These are phyloP conservation scores for Porphyridium purpureum DNA, from an alignment of 23 red algal genomes.

Conservation along the genomic window DNA sequence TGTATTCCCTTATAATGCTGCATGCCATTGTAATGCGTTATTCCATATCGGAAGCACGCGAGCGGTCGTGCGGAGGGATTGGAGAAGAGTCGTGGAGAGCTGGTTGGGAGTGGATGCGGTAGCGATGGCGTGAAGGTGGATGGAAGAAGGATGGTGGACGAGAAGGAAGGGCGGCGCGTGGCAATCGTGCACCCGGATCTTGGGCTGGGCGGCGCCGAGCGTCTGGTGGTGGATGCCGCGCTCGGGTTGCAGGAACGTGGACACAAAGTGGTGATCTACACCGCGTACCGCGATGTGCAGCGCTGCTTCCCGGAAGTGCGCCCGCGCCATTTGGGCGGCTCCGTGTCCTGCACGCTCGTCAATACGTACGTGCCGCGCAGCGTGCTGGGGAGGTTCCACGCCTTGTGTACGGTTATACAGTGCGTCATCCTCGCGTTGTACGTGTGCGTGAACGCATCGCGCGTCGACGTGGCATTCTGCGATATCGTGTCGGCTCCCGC, in stretches of 20 bases:
- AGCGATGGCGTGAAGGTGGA: too few species aligned
- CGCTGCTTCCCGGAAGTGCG: slow-evolving; percentile 58
- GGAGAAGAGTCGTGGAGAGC: too few species aligned
- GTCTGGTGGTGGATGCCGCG: slow-evolving; percentile 76
- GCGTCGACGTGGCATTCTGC: slow-evolving; percentile 35
- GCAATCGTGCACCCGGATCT: slow-evolving; percentile 96
- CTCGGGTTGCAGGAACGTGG: slow-evolving; percentile 23
- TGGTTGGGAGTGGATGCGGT: too few species aligned
- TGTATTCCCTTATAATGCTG: too few species aligned
- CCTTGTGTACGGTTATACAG: slow-evolving; percentile 28
- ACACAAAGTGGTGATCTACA: slow-evolving; percentile 42
- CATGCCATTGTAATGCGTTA: too few species aligned
- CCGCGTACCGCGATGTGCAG: slow-evolving; percentile 31
- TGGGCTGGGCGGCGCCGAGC: slow-evolving; percentile 90
- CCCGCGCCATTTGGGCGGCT: not conserved
- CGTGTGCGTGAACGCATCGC: slow-evolving; percentile 15
- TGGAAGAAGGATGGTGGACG: too few species aligned
- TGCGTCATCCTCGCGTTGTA: slow-evolving; percentile 53
- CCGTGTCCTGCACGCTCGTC: not conserved
- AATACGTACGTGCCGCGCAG: not conserved
- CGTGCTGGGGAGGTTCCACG: slow-evolving; percentile 9
- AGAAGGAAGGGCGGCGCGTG: too few species aligned
- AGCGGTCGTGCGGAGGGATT: too few species aligned
- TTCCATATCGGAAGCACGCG: too few species aligned
- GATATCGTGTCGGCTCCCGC: slow-evolving; percentile 75